Percentiles rank a stretch among this genome's conserved stretches.
Evolutionary conservation across 352 stramenopile genomes (phyloP).

Genomic region (Poterioochromonas sp.): DNA sequence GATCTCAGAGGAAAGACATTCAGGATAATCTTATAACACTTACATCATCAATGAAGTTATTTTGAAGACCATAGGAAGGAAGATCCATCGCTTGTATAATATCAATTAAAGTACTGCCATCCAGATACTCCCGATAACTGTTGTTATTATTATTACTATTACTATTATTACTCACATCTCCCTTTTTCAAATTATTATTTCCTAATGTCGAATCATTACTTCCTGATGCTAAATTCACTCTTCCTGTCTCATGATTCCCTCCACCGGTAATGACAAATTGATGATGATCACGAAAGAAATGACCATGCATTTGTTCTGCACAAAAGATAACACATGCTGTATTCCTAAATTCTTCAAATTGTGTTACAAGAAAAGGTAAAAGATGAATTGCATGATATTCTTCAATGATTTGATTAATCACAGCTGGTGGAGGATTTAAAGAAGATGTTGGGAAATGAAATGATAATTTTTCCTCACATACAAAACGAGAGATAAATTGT

Average conservation of each 20-base stretch:
- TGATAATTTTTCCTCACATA: not conserved
- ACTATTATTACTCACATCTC: too few species aligned
- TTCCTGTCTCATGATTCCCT: too few species aligned
- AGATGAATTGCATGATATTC: not conserved
- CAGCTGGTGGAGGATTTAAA: too few species aligned
- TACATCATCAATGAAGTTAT: not conserved
- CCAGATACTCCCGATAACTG: not conserved
- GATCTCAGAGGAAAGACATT: not conserved
- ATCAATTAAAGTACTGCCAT: not conserved
- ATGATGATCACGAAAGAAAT: not conserved
- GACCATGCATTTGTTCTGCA: not conserved
- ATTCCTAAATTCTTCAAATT: not conserved
- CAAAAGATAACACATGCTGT: not conserved
- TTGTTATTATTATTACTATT: too few species aligned
- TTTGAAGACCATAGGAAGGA: not conserved
- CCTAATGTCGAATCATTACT: too few species aligned
- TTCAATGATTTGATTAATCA: too few species aligned
- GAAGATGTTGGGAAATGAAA: not conserved
- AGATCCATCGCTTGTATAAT: not conserved
- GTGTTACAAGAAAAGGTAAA: not conserved
- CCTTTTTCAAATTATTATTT: too few species aligned
- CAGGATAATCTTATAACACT: not conserved
- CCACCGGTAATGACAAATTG: too few species aligned
- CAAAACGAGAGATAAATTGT: not conserved
- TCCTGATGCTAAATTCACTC: too few species aligned